A percentile compares a stretch with the other conserved stretches of the same genome.
Conservation (phyloP, 192 early-diverging fungal genomes). For the Borealophlyctis nickersoniae region DNA sequence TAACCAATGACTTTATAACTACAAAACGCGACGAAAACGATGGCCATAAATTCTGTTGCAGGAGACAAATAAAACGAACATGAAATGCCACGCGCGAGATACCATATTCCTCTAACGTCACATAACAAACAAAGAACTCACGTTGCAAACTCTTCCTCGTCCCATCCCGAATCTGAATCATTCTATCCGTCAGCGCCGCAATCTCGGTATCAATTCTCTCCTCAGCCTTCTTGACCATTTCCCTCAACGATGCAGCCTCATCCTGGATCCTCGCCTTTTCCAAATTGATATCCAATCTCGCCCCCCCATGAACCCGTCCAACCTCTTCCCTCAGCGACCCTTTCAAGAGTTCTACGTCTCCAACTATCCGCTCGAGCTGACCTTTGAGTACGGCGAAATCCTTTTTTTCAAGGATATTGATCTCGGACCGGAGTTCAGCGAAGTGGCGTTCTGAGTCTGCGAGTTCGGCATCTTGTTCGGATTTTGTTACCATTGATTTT, state of each 20-base stretch:
- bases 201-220: slow-evolving; percentile 39
- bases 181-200: slow-evolving; percentile 24
- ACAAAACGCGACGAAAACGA: slow-evolving; percentile 16
- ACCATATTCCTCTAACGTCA: not conserved
- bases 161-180: slow-evolving; percentile 28
- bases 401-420: slow-evolving; percentile 79
- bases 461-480: slow-evolving; percentile 71
- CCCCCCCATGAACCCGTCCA: slow-evolving; percentile 74
- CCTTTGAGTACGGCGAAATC: slow-evolving; percentile 76
- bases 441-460: slow-evolving; percentile 73
- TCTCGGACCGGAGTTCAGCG: slow-evolving; percentile 76
- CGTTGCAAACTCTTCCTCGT: slow-evolving; percentile 24
- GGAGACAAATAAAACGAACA: not conserved
- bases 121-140: slow-evolving; percentile 5
- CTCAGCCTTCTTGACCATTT: slow-evolving; percentile 31
- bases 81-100: not conserved
- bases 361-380: slow-evolving; percentile 71
- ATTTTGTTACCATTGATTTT: slow-evolving; percentile 71
- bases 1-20: slow-evolving; percentile 17
- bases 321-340: slow-evolving; percentile 76
- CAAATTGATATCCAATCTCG: slow-evolving; percentile 80
- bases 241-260: slow-evolving; percentile 56
- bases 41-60: slow-evolving; percentile 20
- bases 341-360: slow-evolving; percentile 77
- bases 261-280: slow-evolving; percentile 86